Conservation (phyloP, 805 yeast genomes). For the Metschnikowia hibisci region DNA sequence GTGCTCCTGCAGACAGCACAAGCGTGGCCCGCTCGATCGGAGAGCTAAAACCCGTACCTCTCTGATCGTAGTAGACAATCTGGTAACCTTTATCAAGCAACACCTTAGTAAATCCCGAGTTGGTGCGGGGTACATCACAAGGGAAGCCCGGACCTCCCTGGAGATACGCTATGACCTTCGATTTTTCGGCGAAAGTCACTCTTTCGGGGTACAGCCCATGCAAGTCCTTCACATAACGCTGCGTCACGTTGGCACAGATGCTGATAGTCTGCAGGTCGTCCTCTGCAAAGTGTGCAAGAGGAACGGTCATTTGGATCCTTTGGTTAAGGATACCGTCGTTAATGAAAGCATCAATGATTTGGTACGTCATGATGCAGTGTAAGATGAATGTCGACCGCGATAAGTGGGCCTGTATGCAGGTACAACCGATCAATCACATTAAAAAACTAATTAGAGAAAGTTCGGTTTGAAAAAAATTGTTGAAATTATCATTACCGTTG, state of each 20-base stretch:
- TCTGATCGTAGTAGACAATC: conserved; percentile 49
- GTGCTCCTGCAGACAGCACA: conserved; percentile 11
- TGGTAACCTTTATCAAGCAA: conserved; percentile 41
- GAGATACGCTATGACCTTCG: conserved; percentile 39
- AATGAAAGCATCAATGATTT: conserved; percentile 15
- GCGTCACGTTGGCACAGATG: conserved; percentile 33
- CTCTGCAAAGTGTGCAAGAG: conserved; percentile 20
- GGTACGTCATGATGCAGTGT: conserved; percentile 7
- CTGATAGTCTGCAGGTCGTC: conserved; percentile 11
- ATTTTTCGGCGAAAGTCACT: conserved; percentile 24
- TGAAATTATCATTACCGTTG: too few relatives aligned
- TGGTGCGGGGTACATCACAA: conserved; percentile 35
- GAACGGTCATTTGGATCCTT: conserved; percentile 18
- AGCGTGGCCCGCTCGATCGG: conserved; percentile 38
- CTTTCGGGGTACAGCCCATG: conserved; percentile 13
- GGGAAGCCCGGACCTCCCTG: conserved; percentile 59
- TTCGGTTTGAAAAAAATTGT: too few relatives aligned
- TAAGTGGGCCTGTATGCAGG: not conserved
- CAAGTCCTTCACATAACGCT: conserved; percentile 23
- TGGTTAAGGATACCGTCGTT: conserved; percentile 19
- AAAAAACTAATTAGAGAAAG: too few relatives aligned
- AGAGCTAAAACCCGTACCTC: conserved; percentile 58
- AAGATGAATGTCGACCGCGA: not conserved
- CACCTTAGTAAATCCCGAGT: conserved; percentile 34
- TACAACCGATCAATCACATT: too few relatives aligned